Evolutionary conservation across 805 yeast species (phyloP).

Genomic region (Yamadazyma philogaea): DNA sequence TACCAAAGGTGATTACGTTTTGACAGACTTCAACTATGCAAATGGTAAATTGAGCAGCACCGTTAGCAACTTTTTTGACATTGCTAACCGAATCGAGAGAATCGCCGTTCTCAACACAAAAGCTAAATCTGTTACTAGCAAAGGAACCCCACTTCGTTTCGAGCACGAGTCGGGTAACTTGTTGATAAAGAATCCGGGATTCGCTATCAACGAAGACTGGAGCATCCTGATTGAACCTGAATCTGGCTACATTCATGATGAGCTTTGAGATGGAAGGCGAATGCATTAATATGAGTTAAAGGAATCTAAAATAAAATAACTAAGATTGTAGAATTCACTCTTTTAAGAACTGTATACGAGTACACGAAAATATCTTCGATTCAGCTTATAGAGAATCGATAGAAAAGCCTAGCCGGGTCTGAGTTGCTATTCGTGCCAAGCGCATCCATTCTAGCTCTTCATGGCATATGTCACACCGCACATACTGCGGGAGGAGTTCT

Average conservation of each 20-base stretch:
- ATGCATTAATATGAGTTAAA: too few relatives aligned
- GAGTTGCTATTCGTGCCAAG: conserved; percentile 21
- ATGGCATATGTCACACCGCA: conserved; percentile 19
- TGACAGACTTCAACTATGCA: conserved; percentile 33
- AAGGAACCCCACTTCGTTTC: conserved; percentile 25
- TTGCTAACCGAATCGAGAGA: conserved; percentile 49
- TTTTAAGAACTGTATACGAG: neutral
- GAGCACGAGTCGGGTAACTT: conserved; percentile 14
- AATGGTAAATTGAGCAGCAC: conserved; percentile 7
- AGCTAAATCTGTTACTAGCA: conserved; percentile 23
- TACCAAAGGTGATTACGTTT: conserved; percentile 45
- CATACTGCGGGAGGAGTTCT: conserved; percentile 14
- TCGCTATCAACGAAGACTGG: conserved; percentile 51
- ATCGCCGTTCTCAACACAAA: conserved; percentile 45
- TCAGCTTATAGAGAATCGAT: neutral
- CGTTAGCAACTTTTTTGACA: conserved; percentile 14
- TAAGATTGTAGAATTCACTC: too few relatives aligned
- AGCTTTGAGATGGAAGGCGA: conserved; percentile 19
- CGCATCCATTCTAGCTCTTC: conserved; percentile 17
- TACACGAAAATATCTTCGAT: too few relatives aligned
- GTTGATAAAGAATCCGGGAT: conserved; percentile 48
- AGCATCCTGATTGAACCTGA: conserved; percentile 22
- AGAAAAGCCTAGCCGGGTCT: conserved; percentile 13
- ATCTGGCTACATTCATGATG: conserved; percentile 22
- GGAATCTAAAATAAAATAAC: too few relatives aligned